Evolutionary conservation across 768 basidiomycete genomes (phyloP).

Genomic region (Leccinellum luteum): DNA sequence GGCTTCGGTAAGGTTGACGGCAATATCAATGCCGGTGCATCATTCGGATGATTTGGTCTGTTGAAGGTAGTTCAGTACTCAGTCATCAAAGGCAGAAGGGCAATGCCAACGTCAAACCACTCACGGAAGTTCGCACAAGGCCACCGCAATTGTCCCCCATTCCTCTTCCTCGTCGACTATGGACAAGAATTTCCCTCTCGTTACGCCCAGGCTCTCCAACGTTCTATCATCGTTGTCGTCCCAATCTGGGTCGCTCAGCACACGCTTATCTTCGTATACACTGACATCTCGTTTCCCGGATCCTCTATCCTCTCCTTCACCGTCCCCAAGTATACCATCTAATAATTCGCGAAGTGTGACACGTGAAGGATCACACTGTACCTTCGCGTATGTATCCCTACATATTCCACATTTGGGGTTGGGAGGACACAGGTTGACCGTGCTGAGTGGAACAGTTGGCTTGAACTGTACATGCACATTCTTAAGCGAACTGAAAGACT

Average conservation of each 20-base stretch:
- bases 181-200: slow-evolving; percentile 81
- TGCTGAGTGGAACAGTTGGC: slow-evolving; percentile 72
- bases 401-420: slow-evolving; percentile 84
- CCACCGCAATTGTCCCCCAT: slow-evolving; percentile 68
- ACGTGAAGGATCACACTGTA: slow-evolving; percentile 70
- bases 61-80: background rate
- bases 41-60: slow-evolving; percentile 55
- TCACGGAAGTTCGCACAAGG: slow-evolving; percentile 67
- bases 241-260: slow-evolving; percentile 92
- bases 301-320: slow-evolving; percentile 32
- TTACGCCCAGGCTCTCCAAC: slow-evolving; percentile 76
- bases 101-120: slow-evolving; percentile 30
- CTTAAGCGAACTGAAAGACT: slow-evolving; percentile 56
- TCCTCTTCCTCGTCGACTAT: slow-evolving; percentile 88
- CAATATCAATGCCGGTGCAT: slow-evolving; percentile 56
- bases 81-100: background rate
- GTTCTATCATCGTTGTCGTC: slow-evolving; percentile 84
- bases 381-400: slow-evolving; percentile 72
- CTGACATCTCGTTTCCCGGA: slow-evolving; percentile 59
- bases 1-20: slow-evolving; percentile 65
- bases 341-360: slow-evolving; percentile 74
- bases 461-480: slow-evolving; percentile 81
- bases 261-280: slow-evolving; percentile 82
- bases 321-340: slow-evolving; percentile 58
- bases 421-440: slow-evolving; percentile 62